Evolutionary conservation across 2,329 filamentous ascomycete genomes (phyloP), one percentile per base, ranked within the genome.

Genomic region (Fusarium nurragi): DNA sequence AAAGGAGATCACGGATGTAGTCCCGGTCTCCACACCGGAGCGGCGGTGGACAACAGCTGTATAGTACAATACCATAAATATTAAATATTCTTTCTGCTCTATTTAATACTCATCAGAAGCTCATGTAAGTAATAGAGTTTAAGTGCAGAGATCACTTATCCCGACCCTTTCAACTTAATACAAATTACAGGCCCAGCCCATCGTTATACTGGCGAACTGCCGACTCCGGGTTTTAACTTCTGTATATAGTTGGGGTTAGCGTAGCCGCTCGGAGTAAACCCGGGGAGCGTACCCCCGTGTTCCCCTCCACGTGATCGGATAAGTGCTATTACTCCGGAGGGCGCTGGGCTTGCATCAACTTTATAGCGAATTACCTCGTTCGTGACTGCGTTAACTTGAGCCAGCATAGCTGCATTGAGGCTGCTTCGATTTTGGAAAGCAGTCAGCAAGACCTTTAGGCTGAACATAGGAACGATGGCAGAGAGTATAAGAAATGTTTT

Each of bases 241-340:
- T 36, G 16, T 4, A 22, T 16, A 3, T 7, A 12, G 16, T 11
- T n/a, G n/a, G 13, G 12, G 32, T 30, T 61, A 61, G 41, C 49
- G 48, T 41, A 47, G 30, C 21, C 41, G 32, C 16, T 11, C 21
- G 32, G 56, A 26, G 25, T 9, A 60, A 34, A 45, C n/a, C 22
- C 21, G 54, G 34, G 3, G n/a, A 22, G 22, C n/a, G 9, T 19
- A 11, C 4, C 28, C 51, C 22, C 21, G 36, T 39, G 21, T 22
- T n/a, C 25, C 28, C 18, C 10, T 5, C n/a, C 58, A 61, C 58
- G 58, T 61, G 58, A 61, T 61, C 58, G 58, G 58, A 61, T 12
- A 61, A 25, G 23, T 38, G 16, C 43, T 19, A 43, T 23, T 18
- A 19, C 37, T 34, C 58, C 58, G 56, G 16, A 25, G 34, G 32